Conservation (phyloP, 345 rosid species). For the Noccaea bulbosa region DNA sequence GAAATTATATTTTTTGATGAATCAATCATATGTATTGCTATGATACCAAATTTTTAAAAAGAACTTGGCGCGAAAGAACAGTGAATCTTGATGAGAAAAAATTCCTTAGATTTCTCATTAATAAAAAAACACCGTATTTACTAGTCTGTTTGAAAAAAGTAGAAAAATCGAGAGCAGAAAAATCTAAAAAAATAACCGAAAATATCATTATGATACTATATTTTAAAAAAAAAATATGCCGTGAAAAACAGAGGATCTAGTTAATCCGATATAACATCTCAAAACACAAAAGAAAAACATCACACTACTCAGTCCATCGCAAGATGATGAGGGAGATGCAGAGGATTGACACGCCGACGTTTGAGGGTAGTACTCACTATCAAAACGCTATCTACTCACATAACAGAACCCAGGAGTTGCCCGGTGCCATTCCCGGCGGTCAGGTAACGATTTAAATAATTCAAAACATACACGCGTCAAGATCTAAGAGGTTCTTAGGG, state of each 20-base stretch:
- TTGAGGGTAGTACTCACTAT: no score
- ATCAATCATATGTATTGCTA: no score
- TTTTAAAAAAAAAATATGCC: background rate
- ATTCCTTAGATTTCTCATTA: no score
- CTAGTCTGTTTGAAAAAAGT: no score
- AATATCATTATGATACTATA: background rate
- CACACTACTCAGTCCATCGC: no score
- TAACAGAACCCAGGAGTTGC: background rate
- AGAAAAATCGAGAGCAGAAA: background rate
- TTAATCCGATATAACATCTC: background rate
- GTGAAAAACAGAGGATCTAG: background rate
- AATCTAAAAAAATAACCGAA: background rate
- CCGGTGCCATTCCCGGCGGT: constrained; percentile 24
- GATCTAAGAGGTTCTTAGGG: background rate
- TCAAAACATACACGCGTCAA: constrained; percentile 25
- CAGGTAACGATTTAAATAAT: background rate
- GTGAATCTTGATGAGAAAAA: no score
- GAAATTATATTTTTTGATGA: no score
- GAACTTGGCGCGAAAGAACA: no score
- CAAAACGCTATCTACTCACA: background rate
- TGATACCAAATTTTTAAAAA: no score
- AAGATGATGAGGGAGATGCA: no score
- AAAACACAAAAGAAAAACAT: background rate
- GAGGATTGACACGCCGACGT: no score
- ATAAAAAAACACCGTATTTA: no score